These are phyloP conservation scores for Podospora pseudocomata DNA, from an alignment of 495 filamentous ascomycete species.

Conservation along the genomic window DNA sequence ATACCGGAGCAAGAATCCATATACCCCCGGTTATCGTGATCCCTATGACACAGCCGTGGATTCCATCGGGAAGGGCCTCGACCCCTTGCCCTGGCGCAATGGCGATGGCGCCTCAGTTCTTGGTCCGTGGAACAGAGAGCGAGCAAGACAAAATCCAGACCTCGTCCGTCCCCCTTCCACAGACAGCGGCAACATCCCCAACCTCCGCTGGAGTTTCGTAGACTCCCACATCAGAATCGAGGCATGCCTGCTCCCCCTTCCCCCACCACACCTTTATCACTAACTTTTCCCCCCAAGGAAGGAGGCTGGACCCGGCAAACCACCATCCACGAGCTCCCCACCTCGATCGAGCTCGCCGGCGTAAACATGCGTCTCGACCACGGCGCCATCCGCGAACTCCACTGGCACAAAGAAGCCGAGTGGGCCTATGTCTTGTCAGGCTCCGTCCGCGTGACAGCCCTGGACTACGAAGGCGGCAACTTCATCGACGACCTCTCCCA, in stretches of 20 bases:
- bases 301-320: slow-evolving; percentile 68
- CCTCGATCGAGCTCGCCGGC: slow-evolving; percentile 58
- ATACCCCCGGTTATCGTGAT: slow-evolving; percentile 43
- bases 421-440: slow-evolving; percentile 66
- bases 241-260: slow-evolving; percentile 32
- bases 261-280: neutral
- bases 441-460: slow-evolving; percentile 56
- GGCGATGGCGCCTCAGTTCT: slow-evolving; percentile 59
- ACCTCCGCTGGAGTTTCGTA: slow-evolving; percentile 65
- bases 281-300: slow-evolving; percentile 40
- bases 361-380: slow-evolving; percentile 66
- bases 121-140: slow-evolving; percentile 61
- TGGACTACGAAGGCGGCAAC: slow-evolving; percentile 64
- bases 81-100: slow-evolving; percentile 64
- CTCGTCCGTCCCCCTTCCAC: slow-evolving; percentile 62
- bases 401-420: slow-evolving; percentile 71
- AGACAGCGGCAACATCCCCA: slow-evolving; percentile 58
- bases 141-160: slow-evolving; percentile 61
- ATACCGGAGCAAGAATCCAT: slow-evolving; percentile 39
- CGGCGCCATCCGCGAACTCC: slow-evolving; percentile 67
- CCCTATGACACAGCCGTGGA: slow-evolving; percentile 52
- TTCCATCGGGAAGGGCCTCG: slow-evolving; percentile 51
- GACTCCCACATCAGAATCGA: slow-evolving; percentile 65
- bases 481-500: slow-evolving; percentile 67
- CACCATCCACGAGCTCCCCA: slow-evolving; percentile 56